phyloP scores from a whole-genome alignment of 2,329 filamentous ascomycete genomes.

The Orbilia ellipsospora region DNA sequence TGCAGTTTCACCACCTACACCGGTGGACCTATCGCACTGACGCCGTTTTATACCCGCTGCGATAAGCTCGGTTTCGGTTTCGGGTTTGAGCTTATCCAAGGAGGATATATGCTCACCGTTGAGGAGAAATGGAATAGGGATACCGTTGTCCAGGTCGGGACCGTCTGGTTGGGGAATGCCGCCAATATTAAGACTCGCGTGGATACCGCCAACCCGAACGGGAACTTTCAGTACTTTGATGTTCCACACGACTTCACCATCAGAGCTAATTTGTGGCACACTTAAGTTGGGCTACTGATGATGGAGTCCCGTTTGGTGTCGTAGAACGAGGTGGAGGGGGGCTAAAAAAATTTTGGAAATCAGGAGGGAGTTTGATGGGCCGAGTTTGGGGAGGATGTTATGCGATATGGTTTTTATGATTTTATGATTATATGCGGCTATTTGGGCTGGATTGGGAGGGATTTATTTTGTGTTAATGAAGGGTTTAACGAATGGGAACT shows the following conservation, averaged over 20 bases:
- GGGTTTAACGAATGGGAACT: background rate
- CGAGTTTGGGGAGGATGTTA: background rate
- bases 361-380: background rate
- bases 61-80: conserved; percentile 13
- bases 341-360: too few species aligned
- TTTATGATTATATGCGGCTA: background rate
- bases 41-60: conserved; percentile 16
- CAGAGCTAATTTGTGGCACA: background rate
- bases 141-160: conserved; percentile 10
- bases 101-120: conserved; percentile 7
- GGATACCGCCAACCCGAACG: conserved; percentile 6
- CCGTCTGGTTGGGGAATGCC: background rate
- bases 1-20: background rate
- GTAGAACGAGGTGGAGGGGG: too few species aligned
- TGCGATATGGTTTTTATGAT: background rate
- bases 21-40: background rate
- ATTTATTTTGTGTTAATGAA: background rate
- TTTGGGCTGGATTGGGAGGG: background rate
- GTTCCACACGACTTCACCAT: conserved; percentile 1
- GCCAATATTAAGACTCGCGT: conserved; percentile 14
- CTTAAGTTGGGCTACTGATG: background rate
- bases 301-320: too few species aligned
- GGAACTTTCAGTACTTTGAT: conserved; percentile 15
- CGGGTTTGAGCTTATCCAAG: background rate
- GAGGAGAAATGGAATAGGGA: conserved; percentile 2